Evolutionary conservation across 345 rosid genomes (phyloP).

Genomic region (Lepidium sativum): DNA sequence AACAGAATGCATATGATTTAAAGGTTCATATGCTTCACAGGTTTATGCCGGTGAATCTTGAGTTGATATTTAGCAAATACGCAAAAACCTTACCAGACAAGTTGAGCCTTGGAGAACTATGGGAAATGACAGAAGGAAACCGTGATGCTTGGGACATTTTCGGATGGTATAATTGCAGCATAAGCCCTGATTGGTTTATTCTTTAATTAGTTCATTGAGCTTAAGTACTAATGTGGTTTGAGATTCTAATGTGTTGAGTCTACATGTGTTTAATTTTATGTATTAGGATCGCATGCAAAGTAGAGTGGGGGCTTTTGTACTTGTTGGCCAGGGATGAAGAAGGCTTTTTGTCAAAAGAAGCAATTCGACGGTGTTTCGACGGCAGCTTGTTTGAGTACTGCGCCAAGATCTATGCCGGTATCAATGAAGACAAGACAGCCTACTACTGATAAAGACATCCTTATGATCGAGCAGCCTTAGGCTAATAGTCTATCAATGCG

Average conservation of each 20-base stretch:
- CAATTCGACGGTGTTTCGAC: conserved; percentile 58
- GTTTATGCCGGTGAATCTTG: conserved; percentile 47
- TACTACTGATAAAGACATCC: conserved; percentile 16
- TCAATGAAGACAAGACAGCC: conserved; percentile 27
- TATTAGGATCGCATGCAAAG: conserved; percentile 46
- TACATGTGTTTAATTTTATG: not conserved
- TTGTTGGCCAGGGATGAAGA: conserved; percentile 71
- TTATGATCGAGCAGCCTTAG: too few relatives aligned
- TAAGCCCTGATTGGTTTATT: too few relatives aligned
- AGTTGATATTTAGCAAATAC: conserved; percentile 70
- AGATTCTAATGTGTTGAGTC: not conserved
- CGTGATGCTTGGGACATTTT: conserved; percentile 46
- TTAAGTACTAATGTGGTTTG: not conserved
- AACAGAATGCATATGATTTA: too few relatives aligned
- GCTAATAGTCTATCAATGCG: not conserved
- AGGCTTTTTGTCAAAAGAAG: conserved; percentile 76
- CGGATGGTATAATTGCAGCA: conserved; percentile 39
- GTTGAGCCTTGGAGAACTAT: conserved; percentile 49
- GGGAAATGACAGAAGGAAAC: conserved; percentile 78
- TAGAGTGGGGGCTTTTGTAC: conserved; percentile 62
- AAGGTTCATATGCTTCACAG: not conserved
- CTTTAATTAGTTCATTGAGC: too few relatives aligned
- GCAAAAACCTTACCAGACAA: conserved; percentile 55
- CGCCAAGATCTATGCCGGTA: conserved; percentile 38
- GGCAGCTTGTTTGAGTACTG: conserved; percentile 82